phyloP scores from a whole-genome alignment of 1,139 yeast species.

The Ogataea hybrid region DNA sequence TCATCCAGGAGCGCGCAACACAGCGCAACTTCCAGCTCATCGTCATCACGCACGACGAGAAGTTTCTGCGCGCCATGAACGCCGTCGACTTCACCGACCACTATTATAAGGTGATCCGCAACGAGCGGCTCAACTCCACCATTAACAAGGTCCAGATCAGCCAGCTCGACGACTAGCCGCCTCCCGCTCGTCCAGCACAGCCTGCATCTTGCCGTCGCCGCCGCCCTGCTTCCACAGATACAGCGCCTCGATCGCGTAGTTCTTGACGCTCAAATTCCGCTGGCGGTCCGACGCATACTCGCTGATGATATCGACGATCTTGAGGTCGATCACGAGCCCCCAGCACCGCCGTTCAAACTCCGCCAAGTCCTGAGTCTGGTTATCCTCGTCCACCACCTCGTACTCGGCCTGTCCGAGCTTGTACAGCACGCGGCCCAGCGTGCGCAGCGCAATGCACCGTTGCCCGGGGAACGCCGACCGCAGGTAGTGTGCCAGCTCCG shows the following conservation, averaged over 20 bases:
- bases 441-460: constrained; percentile 80
- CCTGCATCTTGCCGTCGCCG: constrained; percentile 38
- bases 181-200: constrained; percentile 5
- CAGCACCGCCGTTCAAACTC: constrained; percentile 67
- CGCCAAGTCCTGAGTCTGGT: constrained; percentile 22
- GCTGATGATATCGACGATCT: constrained; percentile 67
- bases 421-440: constrained; percentile 82
- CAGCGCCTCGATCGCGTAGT: constrained; percentile 87
- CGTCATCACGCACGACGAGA: constrained; percentile 95
- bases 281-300: constrained; percentile 71
- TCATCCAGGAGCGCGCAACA: constrained; percentile 68
- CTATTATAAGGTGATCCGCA: constrained; percentile 78
- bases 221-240: constrained; percentile 93
- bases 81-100: constrained; percentile 88
- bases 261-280: constrained; percentile 70
- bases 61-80: constrained; percentile 78
- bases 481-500: constrained; percentile 76
- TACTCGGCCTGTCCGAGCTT: constrained; percentile 69
- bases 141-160: constrained; percentile 40
- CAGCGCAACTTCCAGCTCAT: constrained; percentile 92
- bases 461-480: constrained; percentile 84
- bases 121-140: constrained; percentile 75
- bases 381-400: constrained; percentile 36
- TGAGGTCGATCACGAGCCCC: constrained; percentile 65
- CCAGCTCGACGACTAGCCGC: constrained; percentile 27